Evolutionary conservation across 1,139 yeast species (phyloP), one percentile per base, ranked within the genome.

Genomic region (Suhomyces wounanorum): DNA sequence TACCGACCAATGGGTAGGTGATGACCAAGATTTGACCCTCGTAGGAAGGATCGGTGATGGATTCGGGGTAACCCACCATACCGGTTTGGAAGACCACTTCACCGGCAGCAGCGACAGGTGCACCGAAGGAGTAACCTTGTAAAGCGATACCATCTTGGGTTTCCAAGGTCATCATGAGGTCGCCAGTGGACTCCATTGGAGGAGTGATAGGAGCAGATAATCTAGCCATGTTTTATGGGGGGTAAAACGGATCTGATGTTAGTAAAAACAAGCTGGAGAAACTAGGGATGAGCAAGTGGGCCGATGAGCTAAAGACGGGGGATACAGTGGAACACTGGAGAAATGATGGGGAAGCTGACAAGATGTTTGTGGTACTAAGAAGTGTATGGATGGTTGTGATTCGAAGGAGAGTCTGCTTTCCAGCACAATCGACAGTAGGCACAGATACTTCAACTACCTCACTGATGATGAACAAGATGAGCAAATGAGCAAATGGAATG

Each of bases 61-160:
- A 87, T 73, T 95, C 99, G 44, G 99, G 99, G 71, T 95, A 95
- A 58, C 99, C 99, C 62, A 94, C 99, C 99, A 95, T 95, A 78
- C 99, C 99, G 57, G 99, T 95, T 75, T 94, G 99, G 83, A 95
- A 95, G 57, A 95, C 99, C 66, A 94, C 83, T 77, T 95, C 99
- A 80, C 99, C 99, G 54, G 99, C 96, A 52, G 86, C 84, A 35
- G 94, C 74, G 55, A 79, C 83, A 56, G 87, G 87, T 52, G 99
- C 97, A 78, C 99, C 99, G 63, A 95, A 95, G 23, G 99, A 92
- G 77, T 89, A 94, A 73, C 99, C 99, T 75, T 91, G 96, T 61
- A 92, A 81, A 55, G 87, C 84, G 58, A 85, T 73, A 56, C 98
- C 98, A 72, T 91, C 96, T 64, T 89, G 88, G 63, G 96, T 84